Conservation (phyloP, 2,329 filamentous ascomycete species). For the Septoria linicola region DNA sequence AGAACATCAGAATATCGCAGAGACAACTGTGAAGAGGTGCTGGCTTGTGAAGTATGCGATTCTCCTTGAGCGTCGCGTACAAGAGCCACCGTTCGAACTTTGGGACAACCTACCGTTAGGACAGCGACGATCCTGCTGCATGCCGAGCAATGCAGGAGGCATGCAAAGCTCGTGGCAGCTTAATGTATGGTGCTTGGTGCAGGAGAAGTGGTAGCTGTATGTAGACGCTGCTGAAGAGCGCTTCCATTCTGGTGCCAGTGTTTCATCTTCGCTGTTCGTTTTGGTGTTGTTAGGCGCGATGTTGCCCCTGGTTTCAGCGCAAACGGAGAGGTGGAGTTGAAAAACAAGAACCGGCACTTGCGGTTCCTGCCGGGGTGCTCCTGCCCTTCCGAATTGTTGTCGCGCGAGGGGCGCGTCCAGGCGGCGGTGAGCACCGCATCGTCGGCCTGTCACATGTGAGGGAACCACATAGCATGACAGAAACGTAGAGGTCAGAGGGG, state of each 20-base stretch:
- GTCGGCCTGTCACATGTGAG: too few relatives aligned
- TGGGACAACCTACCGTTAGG: background rate
- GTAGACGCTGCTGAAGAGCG: slow-evolving; percentile 1
- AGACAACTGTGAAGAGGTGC: background rate
- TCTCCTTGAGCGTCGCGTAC: background rate
- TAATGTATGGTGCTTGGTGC: background rate
- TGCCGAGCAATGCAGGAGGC: slow-evolving; percentile 8
- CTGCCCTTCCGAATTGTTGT: background rate
- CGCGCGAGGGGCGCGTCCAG: background rate
- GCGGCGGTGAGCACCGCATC: too few relatives aligned
- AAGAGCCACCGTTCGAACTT: background rate
- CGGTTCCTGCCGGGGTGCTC: background rate
- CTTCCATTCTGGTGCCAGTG: slow-evolving; percentile 2
- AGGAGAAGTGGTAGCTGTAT: background rate
- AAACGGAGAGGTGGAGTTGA: background rate
- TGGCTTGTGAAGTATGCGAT: background rate
- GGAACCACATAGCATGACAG: background rate
- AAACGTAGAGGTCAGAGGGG: background rate
- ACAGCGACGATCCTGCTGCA: background rate
- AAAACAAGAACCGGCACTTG: background rate
- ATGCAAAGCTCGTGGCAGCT: background rate
- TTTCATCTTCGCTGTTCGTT: background rate
- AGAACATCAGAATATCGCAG: too few relatives aligned
- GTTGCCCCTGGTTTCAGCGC: slow-evolving; percentile 5
- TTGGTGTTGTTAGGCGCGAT: slow-evolving; percentile 1